Conservation (phyloP, 176 grass and related monocot species). For the Rhynchospora pubera region DNA sequence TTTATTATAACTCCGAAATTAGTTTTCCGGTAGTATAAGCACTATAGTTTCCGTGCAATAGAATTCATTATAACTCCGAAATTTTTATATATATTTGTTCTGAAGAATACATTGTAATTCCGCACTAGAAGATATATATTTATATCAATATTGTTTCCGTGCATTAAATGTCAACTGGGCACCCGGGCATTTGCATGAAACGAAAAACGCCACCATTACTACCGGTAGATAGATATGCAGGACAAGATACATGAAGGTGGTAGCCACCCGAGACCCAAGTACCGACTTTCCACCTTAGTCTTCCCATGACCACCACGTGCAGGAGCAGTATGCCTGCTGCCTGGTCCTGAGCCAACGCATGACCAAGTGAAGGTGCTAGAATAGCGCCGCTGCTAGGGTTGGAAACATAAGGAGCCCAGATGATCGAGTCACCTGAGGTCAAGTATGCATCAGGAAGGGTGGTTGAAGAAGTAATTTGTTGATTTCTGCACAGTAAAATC, state of each 20-base stretch:
- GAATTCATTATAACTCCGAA: no score
- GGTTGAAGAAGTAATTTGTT: slow-evolving; percentile 40
- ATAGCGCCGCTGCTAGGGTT: slow-evolving; percentile 19
- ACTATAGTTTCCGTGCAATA: no score
- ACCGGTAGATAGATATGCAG: slow-evolving; percentile 30
- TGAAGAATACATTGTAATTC: not conserved
- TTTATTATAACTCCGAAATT: not conserved
- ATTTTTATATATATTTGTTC: no score
- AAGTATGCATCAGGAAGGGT: slow-evolving; percentile 47
- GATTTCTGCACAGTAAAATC: slow-evolving; percentile 33
- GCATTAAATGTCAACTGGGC: slow-evolving; percentile 51
- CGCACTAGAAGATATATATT: not conserved
- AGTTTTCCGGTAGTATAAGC: not conserved
- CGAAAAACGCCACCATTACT: slow-evolving; percentile 11
- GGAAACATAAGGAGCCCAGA: slow-evolving; percentile 49
- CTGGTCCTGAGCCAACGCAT: slow-evolving; percentile 35
- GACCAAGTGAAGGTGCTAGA: slow-evolving; percentile 18
- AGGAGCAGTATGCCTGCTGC: slow-evolving; percentile 22
- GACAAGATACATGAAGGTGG: slow-evolving; percentile 67
- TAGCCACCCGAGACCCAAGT: slow-evolving; percentile 49
- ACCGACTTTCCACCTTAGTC: slow-evolving; percentile 63
- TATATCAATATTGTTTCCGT: not conserved
- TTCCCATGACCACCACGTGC: slow-evolving; percentile 30
- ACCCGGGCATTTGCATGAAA: slow-evolving; percentile 41
- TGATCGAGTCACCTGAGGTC: slow-evolving; percentile 39